Conservation (phyloP, 2,329 filamentous ascomycete species). For the Coniochaeta sp. region DNA sequence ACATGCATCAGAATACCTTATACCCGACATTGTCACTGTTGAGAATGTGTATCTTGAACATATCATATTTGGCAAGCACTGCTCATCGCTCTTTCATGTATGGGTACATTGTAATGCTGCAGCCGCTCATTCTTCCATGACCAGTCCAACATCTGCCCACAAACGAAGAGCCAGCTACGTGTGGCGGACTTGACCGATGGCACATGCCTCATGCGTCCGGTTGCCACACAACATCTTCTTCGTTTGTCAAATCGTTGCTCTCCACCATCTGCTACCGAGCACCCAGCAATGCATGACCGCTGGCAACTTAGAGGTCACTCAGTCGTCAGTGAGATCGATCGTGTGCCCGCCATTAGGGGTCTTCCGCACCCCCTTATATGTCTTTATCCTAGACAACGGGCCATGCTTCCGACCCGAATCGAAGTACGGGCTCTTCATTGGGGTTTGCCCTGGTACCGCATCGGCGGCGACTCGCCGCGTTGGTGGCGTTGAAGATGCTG, state of each 20-base stretch:
- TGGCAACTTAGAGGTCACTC: not conserved
- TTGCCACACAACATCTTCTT: not conserved
- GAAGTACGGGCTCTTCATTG: not conserved
- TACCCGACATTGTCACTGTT: not conserved
- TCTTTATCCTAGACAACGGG: not conserved
- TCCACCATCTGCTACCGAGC: not conserved
- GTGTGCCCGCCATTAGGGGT: not conserved
- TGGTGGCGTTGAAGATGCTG: not conserved
- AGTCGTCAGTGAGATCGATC: constrained; percentile 1
- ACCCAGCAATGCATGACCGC: not conserved
- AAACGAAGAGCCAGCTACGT: not conserved
- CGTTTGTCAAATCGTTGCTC: too few relatives aligned
- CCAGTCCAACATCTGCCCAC: not conserved
- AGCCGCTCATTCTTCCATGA: not conserved
- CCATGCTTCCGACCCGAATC: not conserved
- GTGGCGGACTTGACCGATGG: not conserved
- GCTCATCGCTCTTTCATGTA: not conserved
- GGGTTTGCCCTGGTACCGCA: not conserved
- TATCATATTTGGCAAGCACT: not conserved
- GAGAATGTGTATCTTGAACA: not conserved
- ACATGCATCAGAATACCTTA: not conserved
- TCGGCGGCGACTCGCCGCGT: not conserved
- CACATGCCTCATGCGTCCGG: not conserved
- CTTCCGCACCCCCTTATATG: not conserved
- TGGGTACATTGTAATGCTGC: not conserved